phyloP scores from a whole-genome alignment of 1,284 basidiomycete genomes.

The Fomitopsis pinicola region DNA sequence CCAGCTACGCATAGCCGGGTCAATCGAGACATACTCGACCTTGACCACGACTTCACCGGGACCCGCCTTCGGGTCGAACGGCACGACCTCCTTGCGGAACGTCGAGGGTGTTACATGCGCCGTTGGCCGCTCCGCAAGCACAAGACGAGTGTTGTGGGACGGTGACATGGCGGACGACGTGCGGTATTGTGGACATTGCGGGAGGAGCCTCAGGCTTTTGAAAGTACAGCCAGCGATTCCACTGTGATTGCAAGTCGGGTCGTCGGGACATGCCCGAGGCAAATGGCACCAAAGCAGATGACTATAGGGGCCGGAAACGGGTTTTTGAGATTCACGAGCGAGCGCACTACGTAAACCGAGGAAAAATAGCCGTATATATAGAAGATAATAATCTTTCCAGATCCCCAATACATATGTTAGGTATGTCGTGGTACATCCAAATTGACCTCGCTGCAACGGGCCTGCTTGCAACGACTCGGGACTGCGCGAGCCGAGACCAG shows the following conservation, averaged over 20 bases:
- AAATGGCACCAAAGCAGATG: neutral
- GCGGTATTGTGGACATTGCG: neutral
- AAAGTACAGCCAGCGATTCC: neutral
- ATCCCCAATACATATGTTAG: slow-evolving; percentile 5
- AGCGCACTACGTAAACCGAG: neutral
- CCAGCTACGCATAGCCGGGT: slow-evolving; percentile 86
- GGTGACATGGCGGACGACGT: slow-evolving; percentile 1
- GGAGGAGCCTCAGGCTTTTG: neutral
- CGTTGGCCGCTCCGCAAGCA: slow-evolving; percentile 70
- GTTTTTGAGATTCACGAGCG: neutral
- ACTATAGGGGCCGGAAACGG: neutral
- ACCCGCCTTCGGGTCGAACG: slow-evolving; percentile 51
- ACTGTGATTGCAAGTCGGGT: neutral
- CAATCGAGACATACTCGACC: slow-evolving; percentile 73
- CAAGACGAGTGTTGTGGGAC: slow-evolving; percentile 55
- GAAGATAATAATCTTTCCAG: slow-evolving; percentile 9
- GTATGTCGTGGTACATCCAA: slow-evolving; percentile 7
- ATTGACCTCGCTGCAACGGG: slow-evolving; percentile 8
- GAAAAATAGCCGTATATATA: neutral
- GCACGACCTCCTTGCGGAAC: slow-evolving; percentile 59
- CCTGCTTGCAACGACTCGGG: slow-evolving; percentile 6
- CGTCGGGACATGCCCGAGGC: neutral
- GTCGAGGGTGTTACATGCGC: slow-evolving; percentile 64
- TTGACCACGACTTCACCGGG: slow-evolving; percentile 65
- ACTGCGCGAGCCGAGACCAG: slow-evolving; percentile 8